Conservation (phyloP, 257 asterid genomes). For the Jacaranda mimosifolia region DNA sequence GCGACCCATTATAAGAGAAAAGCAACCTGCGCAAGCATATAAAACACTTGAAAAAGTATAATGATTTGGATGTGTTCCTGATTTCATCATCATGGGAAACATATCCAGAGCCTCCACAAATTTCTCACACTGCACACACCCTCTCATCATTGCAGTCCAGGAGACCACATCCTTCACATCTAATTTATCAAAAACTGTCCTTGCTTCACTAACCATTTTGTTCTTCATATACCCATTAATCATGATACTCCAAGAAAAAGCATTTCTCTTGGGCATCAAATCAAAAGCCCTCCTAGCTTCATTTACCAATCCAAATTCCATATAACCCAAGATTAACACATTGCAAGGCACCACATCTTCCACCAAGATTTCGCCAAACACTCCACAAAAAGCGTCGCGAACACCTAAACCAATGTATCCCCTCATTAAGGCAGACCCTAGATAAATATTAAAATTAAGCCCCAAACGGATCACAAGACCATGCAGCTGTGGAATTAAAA, state of each 20-base stretch:
- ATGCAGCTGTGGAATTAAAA: conserved; percentile 69
- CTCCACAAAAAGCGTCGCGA: conserved; percentile 44
- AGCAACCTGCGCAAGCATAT: conserved; percentile 77
- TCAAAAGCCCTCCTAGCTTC: conserved; percentile 66
- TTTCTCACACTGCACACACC: conserved; percentile 57
- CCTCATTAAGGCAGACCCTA: conserved; percentile 83
- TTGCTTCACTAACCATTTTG: conserved; percentile 59
- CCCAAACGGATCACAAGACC: conserved; percentile 57
- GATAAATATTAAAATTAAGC: conserved; percentile 53
- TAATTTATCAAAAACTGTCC: conserved; percentile 46
- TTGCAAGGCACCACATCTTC: conserved; percentile 74
- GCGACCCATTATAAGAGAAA: conserved; percentile 67
- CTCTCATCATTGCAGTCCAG: conserved; percentile 84
- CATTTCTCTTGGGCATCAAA: conserved; percentile 62
- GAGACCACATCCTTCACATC: conserved; percentile 70
- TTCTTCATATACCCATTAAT: conserved; percentile 73
- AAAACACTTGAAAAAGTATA: conserved; percentile 67
- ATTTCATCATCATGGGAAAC: conserved; percentile 62
- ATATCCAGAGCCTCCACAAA: conserved; percentile 59
- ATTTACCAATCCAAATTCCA: conserved; percentile 65
- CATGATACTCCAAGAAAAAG: conserved; percentile 74
- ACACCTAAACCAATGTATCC: conserved; percentile 65
- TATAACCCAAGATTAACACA: conserved; percentile 70
- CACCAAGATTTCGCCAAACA: conserved; percentile 70
- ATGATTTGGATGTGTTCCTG: conserved; percentile 67